Evolutionary conservation across 805 yeast genomes (phyloP).

Genomic region (Ogataea neopini): DNA sequence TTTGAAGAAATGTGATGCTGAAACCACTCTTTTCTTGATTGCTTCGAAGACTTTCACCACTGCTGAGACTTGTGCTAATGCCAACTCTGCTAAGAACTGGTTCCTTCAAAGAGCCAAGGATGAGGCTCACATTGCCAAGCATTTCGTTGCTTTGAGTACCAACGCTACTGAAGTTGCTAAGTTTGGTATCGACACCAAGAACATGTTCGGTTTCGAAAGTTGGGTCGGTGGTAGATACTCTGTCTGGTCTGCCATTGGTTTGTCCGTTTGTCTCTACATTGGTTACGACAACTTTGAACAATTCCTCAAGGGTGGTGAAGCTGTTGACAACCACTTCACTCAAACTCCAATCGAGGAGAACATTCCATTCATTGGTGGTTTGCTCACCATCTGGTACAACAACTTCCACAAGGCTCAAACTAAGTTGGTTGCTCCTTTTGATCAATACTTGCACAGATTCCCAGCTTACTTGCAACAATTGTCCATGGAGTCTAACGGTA

Average conservation of each 20-base stretch:
- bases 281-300: conserved; percentile 93
- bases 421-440: conserved; percentile 97
- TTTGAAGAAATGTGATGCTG: conserved; percentile 74
- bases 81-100: conserved; percentile 94
- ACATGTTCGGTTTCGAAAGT: conserved; percentile 97
- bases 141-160: conserved; percentile 95
- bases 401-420: conserved; percentile 98
- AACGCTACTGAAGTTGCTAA: conserved; percentile 87
- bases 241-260: conserved; percentile 99
- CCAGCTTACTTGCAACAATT: conserved; percentile 99
- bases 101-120: conserved; percentile 66
- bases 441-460: conserved; percentile 98
- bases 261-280: conserved; percentile 90
- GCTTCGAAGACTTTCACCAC: conserved; percentile 99
- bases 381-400: conserved; percentile 96
- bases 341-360: conserved; percentile 84
- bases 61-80: conserved; percentile 96
- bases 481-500: conserved; percentile 99
- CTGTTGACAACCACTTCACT: conserved; percentile 88
- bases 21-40: conserved; percentile 87
- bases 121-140: conserved; percentile 81
- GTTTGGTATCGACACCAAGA: conserved; percentile 95
- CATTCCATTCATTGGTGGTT: conserved; percentile 92
- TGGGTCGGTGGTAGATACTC: conserved; percentile 99
- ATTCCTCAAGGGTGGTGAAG: conserved; percentile 96